Conservation (phyloP, 495 filamentous ascomycete species). For the Talaromyces adpressus region DNA sequence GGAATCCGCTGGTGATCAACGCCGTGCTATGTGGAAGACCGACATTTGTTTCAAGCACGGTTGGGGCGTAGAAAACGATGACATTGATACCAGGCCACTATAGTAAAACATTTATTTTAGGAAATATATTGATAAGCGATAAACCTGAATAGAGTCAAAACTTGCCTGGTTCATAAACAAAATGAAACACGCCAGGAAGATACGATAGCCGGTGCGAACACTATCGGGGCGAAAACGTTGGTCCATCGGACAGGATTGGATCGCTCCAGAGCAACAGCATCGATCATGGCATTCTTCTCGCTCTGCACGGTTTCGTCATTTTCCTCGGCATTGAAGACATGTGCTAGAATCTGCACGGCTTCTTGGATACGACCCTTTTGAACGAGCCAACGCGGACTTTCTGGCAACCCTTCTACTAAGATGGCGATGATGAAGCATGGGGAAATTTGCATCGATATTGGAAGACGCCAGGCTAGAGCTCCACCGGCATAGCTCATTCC, state of each 20-base stretch:
- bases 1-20: too few relatives aligned
- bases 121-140: too few relatives aligned
- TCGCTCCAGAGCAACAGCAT: too few relatives aligned
- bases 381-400: slow-evolving; percentile 40
- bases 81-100: slow-evolving; percentile 40
- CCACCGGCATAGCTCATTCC: slow-evolving; percentile 32
- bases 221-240: too few relatives aligned
- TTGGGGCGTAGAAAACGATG: slow-evolving; percentile 24
- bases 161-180: slow-evolving; percentile 41
- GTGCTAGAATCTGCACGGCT: slow-evolving; percentile 41
- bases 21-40: slow-evolving; percentile 22
- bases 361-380: slow-evolving; percentile 32
- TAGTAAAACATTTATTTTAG: too few relatives aligned
- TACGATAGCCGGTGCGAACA: slow-evolving; percentile 34
- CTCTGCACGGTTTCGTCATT: slow-evolving; percentile 35
- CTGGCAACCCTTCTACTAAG: slow-evolving; percentile 21
- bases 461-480: slow-evolving; percentile 36
- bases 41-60: slow-evolving; percentile 41
- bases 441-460: slow-evolving; percentile 29
- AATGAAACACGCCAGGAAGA: slow-evolving; percentile 43
- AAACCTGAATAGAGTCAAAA: too few relatives aligned
- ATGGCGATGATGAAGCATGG: slow-evolving; percentile 24
- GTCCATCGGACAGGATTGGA: too few relatives aligned
- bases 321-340: slow-evolving; percentile 34
- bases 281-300: slow-evolving; percentile 38